Conservation (phyloP, 164 flowering plant genomes). For the Cinnamomum chago region DNA sequence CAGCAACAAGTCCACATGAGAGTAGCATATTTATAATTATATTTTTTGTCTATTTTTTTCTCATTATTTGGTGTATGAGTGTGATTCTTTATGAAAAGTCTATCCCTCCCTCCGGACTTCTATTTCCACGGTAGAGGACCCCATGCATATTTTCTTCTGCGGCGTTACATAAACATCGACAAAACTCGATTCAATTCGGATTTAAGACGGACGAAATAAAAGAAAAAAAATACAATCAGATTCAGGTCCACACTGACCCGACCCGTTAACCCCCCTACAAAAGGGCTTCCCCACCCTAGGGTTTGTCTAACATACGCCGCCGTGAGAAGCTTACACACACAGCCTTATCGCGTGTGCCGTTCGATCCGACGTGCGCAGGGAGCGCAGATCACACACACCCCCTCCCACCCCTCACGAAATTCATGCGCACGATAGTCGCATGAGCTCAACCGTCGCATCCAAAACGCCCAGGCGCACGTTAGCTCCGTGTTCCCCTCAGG, state of each 20-base stretch:
- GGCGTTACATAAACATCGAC: accelerated
- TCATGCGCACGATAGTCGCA: slow-evolving; percentile 6
- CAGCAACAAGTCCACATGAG: too few species aligned
- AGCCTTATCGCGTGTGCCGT: neutral
- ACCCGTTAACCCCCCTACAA: too few species aligned
- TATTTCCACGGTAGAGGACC: too few species aligned
- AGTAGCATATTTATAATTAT: too few species aligned
- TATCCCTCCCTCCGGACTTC: too few species aligned
- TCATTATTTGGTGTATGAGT: too few species aligned
- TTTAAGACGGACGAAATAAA: too few species aligned
- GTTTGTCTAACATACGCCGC: slow-evolving; percentile 17
- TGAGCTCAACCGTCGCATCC: neutral
- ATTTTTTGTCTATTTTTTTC: too few species aligned
- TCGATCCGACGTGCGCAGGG: neutral
- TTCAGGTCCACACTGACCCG: too few species aligned
- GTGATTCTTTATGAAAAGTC: too few species aligned
- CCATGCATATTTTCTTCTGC: too few species aligned
- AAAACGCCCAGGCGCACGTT: slow-evolving; percentile 20
- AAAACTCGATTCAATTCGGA: accelerated
- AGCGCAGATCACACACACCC: slow-evolving; percentile 12
- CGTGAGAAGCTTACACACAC: neutral
- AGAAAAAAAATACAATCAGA: too few species aligned
- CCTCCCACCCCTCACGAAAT: neutral
- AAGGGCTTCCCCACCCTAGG: neutral
- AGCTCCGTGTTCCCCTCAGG: slow-evolving; percentile 19